Percentiles rank a stretch among this genome's conserved stretches.
Conservation (phyloP, 2,329 filamentous ascomycete species). For the Lecanicillium sp. region DNA sequence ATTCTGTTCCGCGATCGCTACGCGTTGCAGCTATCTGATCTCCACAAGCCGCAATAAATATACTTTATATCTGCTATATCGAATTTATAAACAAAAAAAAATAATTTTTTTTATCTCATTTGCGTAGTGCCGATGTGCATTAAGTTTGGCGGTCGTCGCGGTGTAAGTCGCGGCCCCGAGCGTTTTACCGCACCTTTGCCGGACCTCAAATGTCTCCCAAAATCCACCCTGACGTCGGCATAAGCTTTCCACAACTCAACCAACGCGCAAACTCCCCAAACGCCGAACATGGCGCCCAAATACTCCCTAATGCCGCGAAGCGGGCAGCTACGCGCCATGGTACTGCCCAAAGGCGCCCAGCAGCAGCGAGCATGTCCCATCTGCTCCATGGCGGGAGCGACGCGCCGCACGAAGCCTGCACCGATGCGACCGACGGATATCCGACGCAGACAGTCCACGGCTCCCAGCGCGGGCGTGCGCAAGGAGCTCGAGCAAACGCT, state of each 20-base stretch:
- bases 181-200: slow-evolving; percentile 8
- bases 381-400: slow-evolving; percentile 5
- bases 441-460: slow-evolving; percentile 13
- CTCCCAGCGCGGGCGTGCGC: slow-evolving; percentile 23
- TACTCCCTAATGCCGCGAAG: neutral
- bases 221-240: slow-evolving; percentile 3
- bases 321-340: slow-evolving; percentile 2
- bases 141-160: neutral
- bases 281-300: slow-evolving; percentile 7
- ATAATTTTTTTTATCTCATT: too few relatives aligned
- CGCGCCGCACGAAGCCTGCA: neutral
- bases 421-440: slow-evolving; percentile 2
- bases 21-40: too few relatives aligned
- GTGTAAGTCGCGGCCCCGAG: neutral
- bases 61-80: too few relatives aligned
- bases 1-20: too few relatives aligned
- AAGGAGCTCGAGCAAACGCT: slow-evolving; percentile 53
- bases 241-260: neutral
- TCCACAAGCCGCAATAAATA: too few relatives aligned
- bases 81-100: too few relatives aligned
- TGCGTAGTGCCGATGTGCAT: too few relatives aligned
- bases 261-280: neutral
- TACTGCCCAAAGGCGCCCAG: neutral
- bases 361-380: slow-evolving; percentile 4
- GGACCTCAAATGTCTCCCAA: neutral